Conservation (phyloP, 2,329 filamentous ascomycete genomes). For the Aspergillus brunneoviolaceus region DNA sequence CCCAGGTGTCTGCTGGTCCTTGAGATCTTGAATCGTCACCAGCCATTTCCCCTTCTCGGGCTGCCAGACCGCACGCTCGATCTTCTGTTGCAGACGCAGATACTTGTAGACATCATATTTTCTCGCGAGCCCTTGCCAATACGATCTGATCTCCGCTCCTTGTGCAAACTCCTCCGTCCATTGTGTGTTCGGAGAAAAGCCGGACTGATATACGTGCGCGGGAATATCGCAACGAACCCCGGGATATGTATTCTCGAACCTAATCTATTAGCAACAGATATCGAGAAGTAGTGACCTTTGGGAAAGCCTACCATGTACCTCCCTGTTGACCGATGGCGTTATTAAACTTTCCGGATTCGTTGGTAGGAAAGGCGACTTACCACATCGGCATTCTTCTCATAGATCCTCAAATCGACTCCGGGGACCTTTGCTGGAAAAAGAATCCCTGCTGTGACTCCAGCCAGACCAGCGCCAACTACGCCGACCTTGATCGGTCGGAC, state of each 20-base stretch:
- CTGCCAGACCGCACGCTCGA: slow-evolving; percentile 59
- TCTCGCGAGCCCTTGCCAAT: slow-evolving; percentile 62
- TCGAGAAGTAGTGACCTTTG: not conserved
- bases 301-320: slow-evolving; percentile 42
- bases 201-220: slow-evolving; percentile 68
- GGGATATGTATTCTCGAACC: slow-evolving; percentile 55
- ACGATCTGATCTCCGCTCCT: slow-evolving; percentile 65
- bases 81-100: slow-evolving; percentile 55
- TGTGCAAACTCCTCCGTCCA: slow-evolving; percentile 69
- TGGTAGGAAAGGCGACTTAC: slow-evolving; percentile 46
- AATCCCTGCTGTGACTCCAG: slow-evolving; percentile 64
- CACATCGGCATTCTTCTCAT: slow-evolving; percentile 67
- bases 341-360: no score
- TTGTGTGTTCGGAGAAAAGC: slow-evolving; percentile 65
- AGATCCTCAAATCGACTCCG: slow-evolving; percentile 62
- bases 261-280: slow-evolving; percentile 6
- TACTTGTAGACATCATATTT: slow-evolving; percentile 66
- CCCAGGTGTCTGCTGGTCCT: slow-evolving; percentile 19
- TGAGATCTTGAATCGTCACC: slow-evolving; percentile 44
- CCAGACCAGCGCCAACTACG: slow-evolving; percentile 64
- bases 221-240: slow-evolving; percentile 69
- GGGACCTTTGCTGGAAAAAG: slow-evolving; percentile 69
- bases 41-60: slow-evolving; percentile 55
- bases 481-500: slow-evolving; percentile 54
- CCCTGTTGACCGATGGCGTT: slow-evolving; percentile 30